A percentile compares a stretch with the other conserved stretches of the same genome.
These are phyloP conservation scores for Zymoseptoria passerinii DNA, from an alignment of 2,329 filamentous ascomycete species.

Conservation along the genomic window DNA sequence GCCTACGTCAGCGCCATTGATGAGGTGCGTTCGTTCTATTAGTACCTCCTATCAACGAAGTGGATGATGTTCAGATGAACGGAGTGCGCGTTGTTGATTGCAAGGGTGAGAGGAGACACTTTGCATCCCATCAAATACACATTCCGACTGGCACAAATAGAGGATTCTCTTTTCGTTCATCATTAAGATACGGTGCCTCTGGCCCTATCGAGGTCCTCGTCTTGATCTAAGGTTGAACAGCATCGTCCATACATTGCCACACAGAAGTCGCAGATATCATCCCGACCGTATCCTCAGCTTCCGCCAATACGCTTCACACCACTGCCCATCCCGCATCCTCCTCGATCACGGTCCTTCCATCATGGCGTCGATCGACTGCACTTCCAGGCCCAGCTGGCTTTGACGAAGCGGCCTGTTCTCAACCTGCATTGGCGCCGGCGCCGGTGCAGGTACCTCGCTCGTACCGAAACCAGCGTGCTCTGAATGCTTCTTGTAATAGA, in stretches of 20 bases:
- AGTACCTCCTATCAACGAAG: not conserved
- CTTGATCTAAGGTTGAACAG: no score
- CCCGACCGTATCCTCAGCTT: not conserved
- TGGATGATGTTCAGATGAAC: no score
- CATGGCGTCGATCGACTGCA: constrained; percentile 6
- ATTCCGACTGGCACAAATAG: no score
- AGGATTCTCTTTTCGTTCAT: no score
- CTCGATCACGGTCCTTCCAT: constrained; percentile 1
- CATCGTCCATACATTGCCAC: not conserved
- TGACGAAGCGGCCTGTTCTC: not conserved
- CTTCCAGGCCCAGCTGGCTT: not conserved
- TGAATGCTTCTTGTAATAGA: constrained; percentile 77
- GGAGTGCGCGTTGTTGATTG: no score
- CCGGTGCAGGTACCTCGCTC: not conserved
- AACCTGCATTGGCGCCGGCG: not conserved
- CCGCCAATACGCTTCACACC: not conserved
- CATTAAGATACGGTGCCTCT: no score
- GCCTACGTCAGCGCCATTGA: not conserved
- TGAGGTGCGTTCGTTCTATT: not conserved
- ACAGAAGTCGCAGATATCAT: not conserved
- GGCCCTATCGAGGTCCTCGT: no score
- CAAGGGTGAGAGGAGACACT: no score
- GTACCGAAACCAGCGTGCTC: constrained; percentile 64
- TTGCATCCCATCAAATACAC: no score
- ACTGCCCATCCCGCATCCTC: not conserved